Evolutionary conservation across 169 alveolate genomes (phyloP), one percentile per base, ranked within the genome.

Genomic region (Eimeria praecox): DNA sequence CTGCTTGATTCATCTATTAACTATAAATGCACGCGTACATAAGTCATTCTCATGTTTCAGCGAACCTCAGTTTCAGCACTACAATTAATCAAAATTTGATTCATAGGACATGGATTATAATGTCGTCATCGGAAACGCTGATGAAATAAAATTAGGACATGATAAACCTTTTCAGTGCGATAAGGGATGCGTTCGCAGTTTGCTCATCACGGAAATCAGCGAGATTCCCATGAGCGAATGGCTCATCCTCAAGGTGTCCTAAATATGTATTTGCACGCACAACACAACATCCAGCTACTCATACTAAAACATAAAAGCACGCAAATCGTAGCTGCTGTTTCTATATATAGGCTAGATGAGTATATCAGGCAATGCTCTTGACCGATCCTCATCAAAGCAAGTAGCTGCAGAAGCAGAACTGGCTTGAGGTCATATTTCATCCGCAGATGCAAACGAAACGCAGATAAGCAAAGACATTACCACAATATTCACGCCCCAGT

Each of bases 391-490:
- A 82, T 82, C 90, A 82, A 82, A 18, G 90, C 90, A 27, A 82
- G 90, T 46, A 49, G 90, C 90, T 82, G 90, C 90, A 82, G 90
- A 82, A 82, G 90, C 90, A 82, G 90, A 82, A 82, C 90, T 82
- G 90, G 90, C 90, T 82, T 49, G 24, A 40, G 90, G 90, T 46
- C 90, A 46, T 77, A n/a, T 77, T 77, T 77, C 87, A 77, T 77
- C 87, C 5, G 18, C 2, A 1, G 35, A 77, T 77, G 12, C 5
- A 77, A 40, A 62, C 62, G 56, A 35, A 18, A 75, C 10, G 18
- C 12, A n/a, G 49, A 30, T 44, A 27, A 30, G 30, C 80, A 22
- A 18, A 5, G 3, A 38, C 54, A 33, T 75, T 27, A n/a, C 66
- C 90, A 80, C 2, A 27, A 78, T 18, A 40, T 0, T 12, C 30